Base-by-base conservation (phyloP, 148 eudicot genomes). In the Amaranthus hypochondriacus region DNA sequence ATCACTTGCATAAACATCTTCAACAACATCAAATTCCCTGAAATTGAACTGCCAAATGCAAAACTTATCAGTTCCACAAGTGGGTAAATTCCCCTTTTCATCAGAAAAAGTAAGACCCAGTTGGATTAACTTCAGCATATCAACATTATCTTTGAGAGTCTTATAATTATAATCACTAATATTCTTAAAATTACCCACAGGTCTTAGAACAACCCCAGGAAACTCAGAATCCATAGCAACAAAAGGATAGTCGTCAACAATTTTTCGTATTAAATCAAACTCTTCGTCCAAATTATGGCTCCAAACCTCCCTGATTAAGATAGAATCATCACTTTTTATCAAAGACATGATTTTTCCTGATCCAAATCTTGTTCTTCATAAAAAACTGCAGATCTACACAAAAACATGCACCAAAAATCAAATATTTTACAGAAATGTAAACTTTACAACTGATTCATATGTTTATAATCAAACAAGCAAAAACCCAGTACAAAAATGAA, bases 171-270 rank as follows among this genome's bases (percentile, higher is more conserved):
- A 83, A 21, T 83, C 86, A 0, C 81, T 77, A 8, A 80, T 83
- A 46, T 80, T 77, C 81, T 83, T 77, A 2, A 83, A 80, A 44
- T 71, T 80, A 3, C 85, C 85, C 1, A 83, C 83, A 0, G 86
- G 86, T 43, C 86, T 7, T 2, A 77, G 74, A 3, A 83, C 86
- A 39, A 83, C 83, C 43, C 86, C 86, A 15, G 86, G 83, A 66
- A 83, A 83, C 83, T 83, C 86, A 5, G 86, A 69, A 80, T 83
- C 86, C 86, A 83, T 83, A 42, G 86, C 86, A 50, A 80, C 81
- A 80, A 80, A 83, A 80, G 83, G 86, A 18, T 73, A 83, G 13
- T n/a, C 76, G 72, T 83, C 86, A 56, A 83, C 83, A 43, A 83
- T 71, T 6, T 71, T 74, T n/a, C 81, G 77, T 61, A 83, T 83